Conservation (phyloP, 805 yeast genomes). For the Lachancea thermotolerans region DNA sequence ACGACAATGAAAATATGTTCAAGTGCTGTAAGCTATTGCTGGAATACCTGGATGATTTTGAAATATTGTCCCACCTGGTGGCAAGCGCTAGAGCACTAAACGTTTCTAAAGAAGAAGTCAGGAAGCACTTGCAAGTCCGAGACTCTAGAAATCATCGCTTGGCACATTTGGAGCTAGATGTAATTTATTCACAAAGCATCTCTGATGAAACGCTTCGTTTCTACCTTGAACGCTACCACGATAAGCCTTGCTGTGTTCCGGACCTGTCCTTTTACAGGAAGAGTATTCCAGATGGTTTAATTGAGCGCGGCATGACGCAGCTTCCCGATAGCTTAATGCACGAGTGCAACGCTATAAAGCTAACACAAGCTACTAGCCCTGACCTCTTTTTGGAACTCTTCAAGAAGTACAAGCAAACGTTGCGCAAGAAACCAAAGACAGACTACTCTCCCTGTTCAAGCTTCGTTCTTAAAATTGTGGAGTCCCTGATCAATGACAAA, state of each 20-base stretch:
- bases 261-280: constrained; percentile 43
- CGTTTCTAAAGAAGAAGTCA: constrained; percentile 36
- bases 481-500: constrained; percentile 24
- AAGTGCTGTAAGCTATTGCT: constrained; percentile 38
- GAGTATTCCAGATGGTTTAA: background rate
- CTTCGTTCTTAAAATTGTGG: constrained; percentile 50
- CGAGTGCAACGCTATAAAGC: constrained; percentile 23
- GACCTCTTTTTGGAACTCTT: constrained; percentile 32
- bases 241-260: constrained; percentile 57
- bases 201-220: constrained; percentile 28
- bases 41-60: constrained; percentile 61
- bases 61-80: constrained; percentile 18
- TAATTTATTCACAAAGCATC: constrained; percentile 13
- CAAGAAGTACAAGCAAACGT: constrained; percentile 33
- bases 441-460: constrained; percentile 72
- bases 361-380: constrained; percentile 18
- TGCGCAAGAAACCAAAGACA: constrained; percentile 41
- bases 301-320: constrained; percentile 15
- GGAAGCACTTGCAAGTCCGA: constrained; percentile 26
- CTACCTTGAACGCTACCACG: constrained; percentile 42
- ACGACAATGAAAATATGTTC: constrained; percentile 40
- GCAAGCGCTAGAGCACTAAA: constrained; percentile 60
- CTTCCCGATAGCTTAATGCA: constrained; percentile 38
- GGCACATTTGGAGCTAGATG: constrained; percentile 44
- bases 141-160: constrained; percentile 51